These are phyloP conservation scores for Solidago caesia DNA, from an alignment of 129 eudicot species.

Conservation along the genomic window DNA sequence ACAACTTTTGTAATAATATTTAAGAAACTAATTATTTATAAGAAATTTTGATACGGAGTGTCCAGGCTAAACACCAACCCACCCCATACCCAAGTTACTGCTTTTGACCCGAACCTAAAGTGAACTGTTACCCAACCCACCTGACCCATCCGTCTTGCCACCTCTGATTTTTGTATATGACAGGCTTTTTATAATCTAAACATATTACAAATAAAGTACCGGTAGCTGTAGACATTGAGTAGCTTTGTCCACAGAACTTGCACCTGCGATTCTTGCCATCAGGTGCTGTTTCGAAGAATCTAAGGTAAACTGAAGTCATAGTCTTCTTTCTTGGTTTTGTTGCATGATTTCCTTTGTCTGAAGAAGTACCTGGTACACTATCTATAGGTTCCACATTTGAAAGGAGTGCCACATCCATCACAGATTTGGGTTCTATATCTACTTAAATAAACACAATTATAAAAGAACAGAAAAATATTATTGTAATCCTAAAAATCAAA, in stretches of 20 bases:
- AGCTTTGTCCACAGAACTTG: conserved; percentile 95
- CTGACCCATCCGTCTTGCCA: too few species aligned
- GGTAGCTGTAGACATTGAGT: conserved; percentile 96
- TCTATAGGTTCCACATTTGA: conserved; percentile 58
- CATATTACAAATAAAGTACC: conserved; percentile 45
- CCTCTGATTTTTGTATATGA: not conserved
- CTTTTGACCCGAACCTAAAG: too few species aligned
- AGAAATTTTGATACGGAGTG: too few species aligned
- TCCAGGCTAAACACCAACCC: too few species aligned
- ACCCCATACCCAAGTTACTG: too few species aligned
- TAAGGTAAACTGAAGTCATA: conserved; percentile 89
- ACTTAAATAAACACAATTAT: conserved; percentile 32
- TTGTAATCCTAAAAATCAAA: not conserved
- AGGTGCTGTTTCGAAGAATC: conserved; percentile 71
- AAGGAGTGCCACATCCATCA: conserved; percentile 67
- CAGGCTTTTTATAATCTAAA: conserved; percentile 9
- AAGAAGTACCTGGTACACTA: conserved; percentile 42
- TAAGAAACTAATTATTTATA: too few species aligned
- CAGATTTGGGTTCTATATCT: conserved; percentile 73
- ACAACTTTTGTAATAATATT: too few species aligned
- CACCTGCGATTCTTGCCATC: conserved; percentile 95
- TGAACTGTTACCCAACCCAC: too few species aligned
- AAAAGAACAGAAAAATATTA: not conserved
- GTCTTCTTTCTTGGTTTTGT: conserved; percentile 87
- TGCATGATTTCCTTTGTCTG: conserved; percentile 57